These are phyloP conservation scores for Acephala macrosclerotiorum DNA, from an alignment of 2,329 filamentous ascomycete species.

Conservation along the genomic window DNA sequence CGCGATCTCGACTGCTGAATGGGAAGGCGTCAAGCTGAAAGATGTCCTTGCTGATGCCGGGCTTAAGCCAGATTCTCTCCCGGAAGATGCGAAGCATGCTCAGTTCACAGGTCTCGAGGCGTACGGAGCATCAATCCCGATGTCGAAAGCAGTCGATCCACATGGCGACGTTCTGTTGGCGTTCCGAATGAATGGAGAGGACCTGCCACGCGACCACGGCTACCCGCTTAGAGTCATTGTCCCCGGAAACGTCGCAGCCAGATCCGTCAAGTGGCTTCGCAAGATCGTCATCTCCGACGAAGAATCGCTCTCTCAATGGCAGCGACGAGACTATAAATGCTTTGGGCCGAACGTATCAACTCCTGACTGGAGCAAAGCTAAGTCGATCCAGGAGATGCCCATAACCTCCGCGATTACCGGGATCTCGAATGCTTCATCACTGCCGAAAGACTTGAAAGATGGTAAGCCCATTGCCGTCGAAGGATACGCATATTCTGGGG, in stretches of 20 bases:
- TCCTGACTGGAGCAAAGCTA: slow-evolving; percentile 1
- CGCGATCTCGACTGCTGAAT: slow-evolving; percentile 2
- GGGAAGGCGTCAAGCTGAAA: slow-evolving; percentile 5
- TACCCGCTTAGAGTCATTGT: slow-evolving; percentile 51
- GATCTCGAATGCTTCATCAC: slow-evolving; percentile 8
- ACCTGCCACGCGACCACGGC: slow-evolving; percentile 54
- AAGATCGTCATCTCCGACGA: slow-evolving; percentile 51
- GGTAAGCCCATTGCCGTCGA: slow-evolving; percentile 42
- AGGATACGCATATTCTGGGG: slow-evolving; percentile 59
- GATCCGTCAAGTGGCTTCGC: slow-evolving; percentile 56
- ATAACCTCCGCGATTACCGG: not conserved
- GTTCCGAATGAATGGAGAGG: slow-evolving; percentile 54
- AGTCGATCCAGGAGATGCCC: slow-evolving; percentile 7
- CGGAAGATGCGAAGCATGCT: slow-evolving; percentile 4
- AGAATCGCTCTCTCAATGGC: slow-evolving; percentile 10
- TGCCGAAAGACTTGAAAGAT: slow-evolving; percentile 43
- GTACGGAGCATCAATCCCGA: slow-evolving; percentile 5
- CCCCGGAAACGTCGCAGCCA: slow-evolving; percentile 53
- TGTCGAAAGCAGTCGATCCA: slow-evolving; percentile 6
- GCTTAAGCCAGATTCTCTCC: not conserved
- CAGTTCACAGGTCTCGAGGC: not conserved
- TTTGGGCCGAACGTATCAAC: not conserved
- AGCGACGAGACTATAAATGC: slow-evolving; percentile 2
- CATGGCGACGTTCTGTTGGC: slow-evolving; percentile 53
- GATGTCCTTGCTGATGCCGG: slow-evolving; percentile 3